These are phyloP conservation scores for Hyaloperonospora arabidopsidis DNA, from an alignment of 352 stramenopile genomes.

Conservation along the genomic window DNA sequence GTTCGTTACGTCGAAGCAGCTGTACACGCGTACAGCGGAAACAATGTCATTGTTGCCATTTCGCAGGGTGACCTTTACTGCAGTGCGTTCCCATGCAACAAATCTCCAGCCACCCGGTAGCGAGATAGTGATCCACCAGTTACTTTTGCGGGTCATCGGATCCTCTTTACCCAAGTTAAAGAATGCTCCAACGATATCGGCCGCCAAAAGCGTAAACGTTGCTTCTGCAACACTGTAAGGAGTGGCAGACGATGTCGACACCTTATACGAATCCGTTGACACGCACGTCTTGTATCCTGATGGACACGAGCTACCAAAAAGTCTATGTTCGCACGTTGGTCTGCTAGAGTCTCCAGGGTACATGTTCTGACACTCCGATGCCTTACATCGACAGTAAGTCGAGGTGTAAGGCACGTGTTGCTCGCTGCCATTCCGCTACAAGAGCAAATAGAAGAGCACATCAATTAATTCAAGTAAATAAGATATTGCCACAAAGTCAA, in stretches of 20 bases:
- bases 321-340: constrained; percentile 41
- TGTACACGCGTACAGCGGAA: constrained; percentile 28
- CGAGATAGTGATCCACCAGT: constrained; percentile 71
- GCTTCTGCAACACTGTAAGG: constrained; percentile 59
- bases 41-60: constrained; percentile 18
- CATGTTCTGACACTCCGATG: constrained; percentile 62
- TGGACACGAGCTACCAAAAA: constrained; percentile 44
- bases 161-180: constrained; percentile 57
- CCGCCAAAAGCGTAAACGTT: constrained; percentile 62
- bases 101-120: constrained; percentile 61
- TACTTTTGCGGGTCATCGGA: constrained; percentile 33
- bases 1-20: constrained; percentile 44
- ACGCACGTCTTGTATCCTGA: constrained; percentile 58
- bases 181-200: constrained; percentile 62
- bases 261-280: constrained; percentile 68
- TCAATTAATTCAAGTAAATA: constrained; percentile 5
- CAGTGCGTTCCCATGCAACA: constrained; percentile 55
- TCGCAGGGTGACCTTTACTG: constrained; percentile 38
- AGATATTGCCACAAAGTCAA: neutral
- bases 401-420: constrained; percentile 41
- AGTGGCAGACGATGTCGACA: constrained; percentile 44
- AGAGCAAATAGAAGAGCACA: constrained; percentile 5
- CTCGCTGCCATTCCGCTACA: constrained; percentile 13
- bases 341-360: constrained; percentile 37
- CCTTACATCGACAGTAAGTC: constrained; percentile 59